These are phyloP conservation scores for Fusarium tjaetaba DNA, from an alignment of 2,329 filamentous ascomycete species.

Conservation along the genomic window DNA sequence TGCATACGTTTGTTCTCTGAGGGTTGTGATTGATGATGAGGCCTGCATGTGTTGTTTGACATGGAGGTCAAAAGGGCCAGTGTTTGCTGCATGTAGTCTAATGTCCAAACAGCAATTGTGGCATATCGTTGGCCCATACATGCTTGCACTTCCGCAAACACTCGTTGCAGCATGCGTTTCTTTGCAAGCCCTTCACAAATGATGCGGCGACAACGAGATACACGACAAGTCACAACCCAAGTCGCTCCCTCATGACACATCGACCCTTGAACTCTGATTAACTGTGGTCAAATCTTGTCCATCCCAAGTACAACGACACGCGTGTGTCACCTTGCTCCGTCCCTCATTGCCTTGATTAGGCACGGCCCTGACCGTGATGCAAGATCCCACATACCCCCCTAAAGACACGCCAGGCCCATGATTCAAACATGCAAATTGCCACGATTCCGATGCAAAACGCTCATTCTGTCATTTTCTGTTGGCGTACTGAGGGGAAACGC, in stretches of 20 bases:
- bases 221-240: neutral
- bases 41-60: neutral
- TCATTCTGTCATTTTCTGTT: fast-evolving
- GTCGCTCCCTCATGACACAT: neutral
- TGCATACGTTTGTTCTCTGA: neutral
- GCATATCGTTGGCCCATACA: neutral
- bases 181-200: neutral
- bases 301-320: neutral
- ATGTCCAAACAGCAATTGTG: neutral
- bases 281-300: neutral
- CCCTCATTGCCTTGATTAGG: neutral
- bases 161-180: neutral
- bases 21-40: neutral
- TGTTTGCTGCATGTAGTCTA: neutral
- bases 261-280: neutral
- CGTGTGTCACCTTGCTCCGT: neutral
- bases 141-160: neutral
- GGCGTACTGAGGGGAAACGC: neutral
- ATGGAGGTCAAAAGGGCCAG: neutral
- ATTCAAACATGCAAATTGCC: neutral
- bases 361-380: neutral
- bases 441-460: neutral
- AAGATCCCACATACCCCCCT: neutral
- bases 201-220: neutral
- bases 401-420: neutral